phyloP scores from a whole-genome alignment of 805 yeast species.

The Teunomyces gatunensis region DNA sequence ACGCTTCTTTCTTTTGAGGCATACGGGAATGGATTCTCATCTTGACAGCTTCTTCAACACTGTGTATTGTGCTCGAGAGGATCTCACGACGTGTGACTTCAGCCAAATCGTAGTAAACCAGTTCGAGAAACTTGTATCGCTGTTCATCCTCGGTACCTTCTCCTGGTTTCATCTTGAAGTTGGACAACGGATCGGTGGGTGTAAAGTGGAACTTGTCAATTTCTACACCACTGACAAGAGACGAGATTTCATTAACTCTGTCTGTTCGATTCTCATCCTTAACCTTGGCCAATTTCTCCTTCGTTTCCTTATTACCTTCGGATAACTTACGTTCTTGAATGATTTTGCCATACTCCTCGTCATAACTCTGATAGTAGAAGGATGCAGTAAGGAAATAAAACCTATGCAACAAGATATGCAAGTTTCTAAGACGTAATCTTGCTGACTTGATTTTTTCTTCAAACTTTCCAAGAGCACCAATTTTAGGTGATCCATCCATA shows the following conservation, averaged over 20 bases:
- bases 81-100: conserved; percentile 33
- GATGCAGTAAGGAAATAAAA: conserved; percentile 76
- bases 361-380: conserved; percentile 56
- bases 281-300: not conserved
- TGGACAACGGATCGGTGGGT: conserved; percentile 6
- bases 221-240: conserved; percentile 18
- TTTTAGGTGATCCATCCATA: not conserved
- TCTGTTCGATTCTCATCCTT: conserved; percentile 8
- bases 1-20: conserved; percentile 6
- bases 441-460: conserved; percentile 25
- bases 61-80: conserved; percentile 26
- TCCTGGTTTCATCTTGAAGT: conserved; percentile 1
- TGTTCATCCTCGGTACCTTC: conserved; percentile 7
- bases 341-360: conserved; percentile 29
- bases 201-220: conserved; percentile 8
- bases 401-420: conserved; percentile 68
- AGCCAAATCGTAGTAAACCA: conserved; percentile 31
- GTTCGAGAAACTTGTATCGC: conserved; percentile 24
- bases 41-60: conserved; percentile 24
- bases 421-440: conserved; percentile 39
- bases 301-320: not conserved
- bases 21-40: conserved; percentile 24
- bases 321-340: conserved; percentile 15
- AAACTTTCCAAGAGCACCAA: conserved; percentile 9
- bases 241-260: conserved; percentile 20